These are phyloP conservation scores for Auricularia auricula-judae DNA, from an alignment of 768 basidiomycete genomes.

Conservation along the genomic window DNA sequence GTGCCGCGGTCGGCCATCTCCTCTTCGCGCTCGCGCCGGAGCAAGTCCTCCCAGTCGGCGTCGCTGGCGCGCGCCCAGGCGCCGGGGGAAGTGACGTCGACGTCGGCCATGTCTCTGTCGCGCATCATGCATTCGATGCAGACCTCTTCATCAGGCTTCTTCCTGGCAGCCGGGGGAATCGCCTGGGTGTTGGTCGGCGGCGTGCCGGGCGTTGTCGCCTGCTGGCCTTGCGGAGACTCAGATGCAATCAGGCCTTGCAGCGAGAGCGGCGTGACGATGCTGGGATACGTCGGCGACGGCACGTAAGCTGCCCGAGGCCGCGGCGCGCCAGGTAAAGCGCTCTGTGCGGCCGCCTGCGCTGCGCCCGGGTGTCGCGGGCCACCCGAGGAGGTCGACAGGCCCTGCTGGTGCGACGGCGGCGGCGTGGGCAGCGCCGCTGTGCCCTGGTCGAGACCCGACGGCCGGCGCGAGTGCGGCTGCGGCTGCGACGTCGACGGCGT, in stretches of 20 bases:
- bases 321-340: not conserved
- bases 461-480: not conserved
- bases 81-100: conserved; percentile 75
- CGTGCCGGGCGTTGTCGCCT: not conserved
- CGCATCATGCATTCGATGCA: conserved; percentile 98
- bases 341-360: not conserved
- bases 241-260: not conserved
- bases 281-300: not conserved
- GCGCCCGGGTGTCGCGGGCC: not conserved
- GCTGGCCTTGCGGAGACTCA: not conserved
- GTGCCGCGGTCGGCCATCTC: conserved; percentile 26
- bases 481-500: not conserved
- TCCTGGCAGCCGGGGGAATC: not conserved
- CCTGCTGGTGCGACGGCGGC: not conserved
- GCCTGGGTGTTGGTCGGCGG: not conserved
- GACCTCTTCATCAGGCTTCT: conserved; percentile 37
- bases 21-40: conserved; percentile 61
- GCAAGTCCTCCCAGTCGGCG: conserved; percentile 63
- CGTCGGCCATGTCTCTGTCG: conserved; percentile 95
- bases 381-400: not conserved
- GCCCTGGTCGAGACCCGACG: not conserved
- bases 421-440: not conserved
- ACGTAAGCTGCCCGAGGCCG: not conserved
- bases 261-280: not conserved
- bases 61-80: conserved; percentile 92